phyloP scores from a whole-genome alignment of 2,329 filamentous ascomycete species.

The Alternaria dauci region DNA sequence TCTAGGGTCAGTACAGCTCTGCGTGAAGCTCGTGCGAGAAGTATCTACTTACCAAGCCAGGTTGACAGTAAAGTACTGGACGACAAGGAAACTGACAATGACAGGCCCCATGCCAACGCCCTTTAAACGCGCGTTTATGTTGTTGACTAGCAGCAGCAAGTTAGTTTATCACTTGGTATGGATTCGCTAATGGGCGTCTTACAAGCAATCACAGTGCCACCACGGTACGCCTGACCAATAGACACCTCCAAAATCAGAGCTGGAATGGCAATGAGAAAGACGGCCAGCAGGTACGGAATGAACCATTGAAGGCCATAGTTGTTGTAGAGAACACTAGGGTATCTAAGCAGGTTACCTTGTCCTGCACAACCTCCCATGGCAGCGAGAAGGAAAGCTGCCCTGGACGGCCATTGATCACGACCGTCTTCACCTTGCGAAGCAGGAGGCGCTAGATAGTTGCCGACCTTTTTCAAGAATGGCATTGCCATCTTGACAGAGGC shows the following conservation, averaged over 20 bases:
- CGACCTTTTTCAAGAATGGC: constrained; percentile 33
- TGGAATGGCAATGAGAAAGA: constrained; percentile 65
- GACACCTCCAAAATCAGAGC: constrained; percentile 64
- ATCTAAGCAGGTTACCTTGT: constrained; percentile 66
- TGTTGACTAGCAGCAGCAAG: constrained; percentile 44
- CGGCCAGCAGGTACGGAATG: constrained; percentile 64
- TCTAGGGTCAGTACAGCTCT: background rate
- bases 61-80: constrained; percentile 65
- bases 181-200: background rate
- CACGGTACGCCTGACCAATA: constrained; percentile 63
- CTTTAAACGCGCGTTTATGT: constrained; percentile 62
- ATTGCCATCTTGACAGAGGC: constrained; percentile 19
- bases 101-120: constrained; percentile 63
- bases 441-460: constrained; percentile 46
- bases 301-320: constrained; percentile 69
- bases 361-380: constrained; percentile 67
- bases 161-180: background rate
- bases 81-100: constrained; percentile 61
- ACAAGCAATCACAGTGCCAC: constrained; percentile 63
- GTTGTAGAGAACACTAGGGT: constrained; percentile 67
- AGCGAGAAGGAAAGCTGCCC: constrained; percentile 64
- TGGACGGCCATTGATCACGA: constrained; percentile 64
- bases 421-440: constrained; percentile 52
- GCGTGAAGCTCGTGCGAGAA: background rate
- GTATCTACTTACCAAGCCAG: constrained; percentile 54